Base-by-base conservation (phyloP, 345 rosid species). In the Lagerstroemia speciosa region DNA sequence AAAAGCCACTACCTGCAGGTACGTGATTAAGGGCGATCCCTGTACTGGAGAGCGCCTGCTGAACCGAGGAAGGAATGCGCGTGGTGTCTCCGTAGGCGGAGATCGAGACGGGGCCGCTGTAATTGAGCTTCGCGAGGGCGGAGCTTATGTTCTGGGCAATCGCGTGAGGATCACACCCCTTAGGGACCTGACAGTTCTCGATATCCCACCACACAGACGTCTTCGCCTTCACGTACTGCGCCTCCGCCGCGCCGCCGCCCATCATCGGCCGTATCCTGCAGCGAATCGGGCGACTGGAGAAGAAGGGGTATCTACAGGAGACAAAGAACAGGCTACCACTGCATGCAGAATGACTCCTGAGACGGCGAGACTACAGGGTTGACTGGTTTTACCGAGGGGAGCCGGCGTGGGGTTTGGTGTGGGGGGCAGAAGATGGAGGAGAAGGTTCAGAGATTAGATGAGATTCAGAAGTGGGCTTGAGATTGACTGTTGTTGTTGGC, bases 131-230 rank as follows among this genome's bases (percentile, higher is more conserved):
- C 65, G 74, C 80, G 29, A 82, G 64, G 43, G 85, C 83, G 34
- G 85, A 82, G 66, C 85, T 82, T 24, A 82, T 79, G 77, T 82
- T 79, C 70, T 75, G 83, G 0, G 85, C 85, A 24, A 82, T 82
- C 53, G 85, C 79, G 72, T 82, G 85, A 8, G 83, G 74, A 53
- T 82, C 81, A 62, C 83, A 82, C 16, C 53, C 73, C 62, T 73
- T 77, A 17, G 83, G 85, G 3, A 82, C 85, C 16, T 70, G 76
- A 53, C 83, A 82, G 67, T 82, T 82, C 76, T 82, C 85, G 70
- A 82, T 82, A 73, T 82, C 85, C 85, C 85, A 82, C 85, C 85
- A 82, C 14, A 82, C 81, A 22, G 85, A 82, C 30, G 67, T 82
- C 83, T 79, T 82, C n/a, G 83, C 83, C 69, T 55, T 62, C 32